These are phyloP conservation scores for Blumeriella jaapii DNA, from an alignment of 2,329 filamentous ascomycete species.

Conservation along the genomic window DNA sequence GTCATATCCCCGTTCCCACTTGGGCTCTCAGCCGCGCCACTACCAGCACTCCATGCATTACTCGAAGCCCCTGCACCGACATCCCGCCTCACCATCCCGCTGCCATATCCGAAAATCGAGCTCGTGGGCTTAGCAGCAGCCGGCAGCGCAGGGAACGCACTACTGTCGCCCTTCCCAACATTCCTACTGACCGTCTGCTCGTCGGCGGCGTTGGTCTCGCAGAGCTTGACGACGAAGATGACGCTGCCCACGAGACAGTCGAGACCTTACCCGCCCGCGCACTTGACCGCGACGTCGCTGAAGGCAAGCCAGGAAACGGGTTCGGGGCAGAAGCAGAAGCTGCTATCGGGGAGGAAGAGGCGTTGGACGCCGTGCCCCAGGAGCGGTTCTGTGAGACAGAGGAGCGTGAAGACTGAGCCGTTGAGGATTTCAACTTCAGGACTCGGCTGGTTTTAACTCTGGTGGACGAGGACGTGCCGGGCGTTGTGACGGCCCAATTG, in stretches of 20 bases:
- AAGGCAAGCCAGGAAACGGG: conserved; percentile 34
- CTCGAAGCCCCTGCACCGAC: conserved; percentile 11
- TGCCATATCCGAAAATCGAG: conserved; percentile 51
- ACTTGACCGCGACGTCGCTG: conserved; percentile 17
- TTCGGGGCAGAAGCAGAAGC: conserved; percentile 26
- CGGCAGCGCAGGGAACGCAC: conserved; percentile 74
- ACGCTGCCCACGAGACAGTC: conserved; percentile 27
- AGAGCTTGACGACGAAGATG: conserved; percentile 25
- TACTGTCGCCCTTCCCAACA: conserved; percentile 33
- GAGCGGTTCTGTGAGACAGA: conserved; percentile 43
- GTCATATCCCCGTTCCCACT: conserved; percentile 20
- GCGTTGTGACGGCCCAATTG: conserved; percentile 24
- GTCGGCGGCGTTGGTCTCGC: conserved; percentile 15
- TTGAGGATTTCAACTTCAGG: conserved; percentile 57
- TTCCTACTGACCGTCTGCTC: conserved; percentile 5
- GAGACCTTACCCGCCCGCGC: conserved; percentile 20
- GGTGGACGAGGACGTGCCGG: conserved; percentile 3
- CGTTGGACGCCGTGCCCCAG: conserved; percentile 35
- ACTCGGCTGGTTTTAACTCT: conserved; percentile 43
- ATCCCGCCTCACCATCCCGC: conserved; percentile 42
- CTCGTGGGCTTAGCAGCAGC: conserved; percentile 58
- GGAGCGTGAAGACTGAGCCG: conserved; percentile 53
- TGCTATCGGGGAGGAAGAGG: conserved; percentile 27
- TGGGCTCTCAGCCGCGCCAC: conserved; percentile 15
- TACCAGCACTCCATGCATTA: conserved; percentile 19